Evolutionary conservation across 306 rosid genomes (phyloP).

Genomic region (Adenanthera pavonina): DNA sequence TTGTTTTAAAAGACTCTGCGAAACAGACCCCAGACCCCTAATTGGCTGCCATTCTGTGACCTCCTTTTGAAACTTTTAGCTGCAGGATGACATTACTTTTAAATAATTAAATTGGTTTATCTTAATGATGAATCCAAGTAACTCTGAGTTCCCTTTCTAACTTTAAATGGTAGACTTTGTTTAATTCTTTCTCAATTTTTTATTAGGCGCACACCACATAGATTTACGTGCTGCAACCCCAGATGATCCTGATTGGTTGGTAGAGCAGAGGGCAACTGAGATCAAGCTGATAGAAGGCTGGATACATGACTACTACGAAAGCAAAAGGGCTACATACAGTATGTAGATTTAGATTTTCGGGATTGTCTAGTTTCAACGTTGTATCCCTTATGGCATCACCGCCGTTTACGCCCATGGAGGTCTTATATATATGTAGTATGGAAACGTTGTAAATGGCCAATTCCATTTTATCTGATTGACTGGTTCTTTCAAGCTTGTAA

Average conservation of each 20-base stretch:
- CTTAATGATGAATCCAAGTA: slow-evolving; percentile 5
- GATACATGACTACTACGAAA: slow-evolving; percentile 57
- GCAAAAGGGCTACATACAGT: slow-evolving; percentile 39
- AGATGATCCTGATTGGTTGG: slow-evolving; percentile 83
- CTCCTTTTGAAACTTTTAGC: slow-evolving; percentile 4
- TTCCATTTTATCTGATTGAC: neutral
- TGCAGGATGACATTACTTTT: neutral
- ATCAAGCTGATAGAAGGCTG: slow-evolving; percentile 69
- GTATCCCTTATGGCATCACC: slow-evolving; percentile 1
- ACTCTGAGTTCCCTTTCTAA: neutral
- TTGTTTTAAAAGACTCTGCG: no score
- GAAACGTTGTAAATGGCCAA: neutral
- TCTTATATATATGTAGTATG: neutral
- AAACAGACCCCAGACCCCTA: no score
- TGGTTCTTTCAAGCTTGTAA: neutral
- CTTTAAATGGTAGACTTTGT: neutral
- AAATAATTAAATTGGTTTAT: neutral
- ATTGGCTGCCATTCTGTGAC: neutral
- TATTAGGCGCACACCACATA: slow-evolving; percentile 78
- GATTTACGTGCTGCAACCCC: slow-evolving; percentile 75
- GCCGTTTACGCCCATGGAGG: neutral
- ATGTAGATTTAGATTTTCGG: slow-evolving; percentile 27
- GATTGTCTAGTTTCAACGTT: neutral
- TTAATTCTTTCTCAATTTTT: slow-evolving; percentile 12
- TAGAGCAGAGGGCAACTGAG: slow-evolving; percentile 71